phyloP scores from a whole-genome alignment of 208 protist species.

The Trypanosoma platydactyli region DNA sequence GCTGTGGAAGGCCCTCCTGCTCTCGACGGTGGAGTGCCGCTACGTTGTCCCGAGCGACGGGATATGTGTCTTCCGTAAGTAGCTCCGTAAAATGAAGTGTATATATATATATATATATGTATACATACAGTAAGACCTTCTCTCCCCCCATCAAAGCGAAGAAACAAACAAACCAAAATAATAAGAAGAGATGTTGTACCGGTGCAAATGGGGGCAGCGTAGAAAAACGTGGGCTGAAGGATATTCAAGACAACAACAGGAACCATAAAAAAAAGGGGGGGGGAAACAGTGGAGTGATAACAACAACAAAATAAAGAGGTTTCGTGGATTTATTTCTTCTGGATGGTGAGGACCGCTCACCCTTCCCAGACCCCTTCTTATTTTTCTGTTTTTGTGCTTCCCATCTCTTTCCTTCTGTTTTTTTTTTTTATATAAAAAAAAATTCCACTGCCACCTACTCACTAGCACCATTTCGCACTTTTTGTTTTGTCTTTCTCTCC shows the following conservation, averaged over 20 bases:
- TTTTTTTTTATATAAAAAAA: background rate
- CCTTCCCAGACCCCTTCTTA: background rate
- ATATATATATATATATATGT: conserved; percentile 17
- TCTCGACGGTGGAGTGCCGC: conserved; percentile 61
- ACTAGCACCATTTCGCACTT: background rate
- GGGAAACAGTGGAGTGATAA: background rate
- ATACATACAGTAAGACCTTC: no score
- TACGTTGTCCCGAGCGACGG: conserved; percentile 82
- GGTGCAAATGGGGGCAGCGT: no score
- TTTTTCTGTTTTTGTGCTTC: conserved; percentile 5
- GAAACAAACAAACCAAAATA: background rate
- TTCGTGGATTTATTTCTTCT: no score
- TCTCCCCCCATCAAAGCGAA: no score
- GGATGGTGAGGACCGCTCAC: no score
- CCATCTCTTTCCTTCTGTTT: background rate
- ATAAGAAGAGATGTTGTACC: no score
- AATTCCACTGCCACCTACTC: background rate
- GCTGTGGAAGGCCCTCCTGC: conserved; percentile 42
- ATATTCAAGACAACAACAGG: no score
- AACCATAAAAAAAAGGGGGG: conserved; percentile 10
- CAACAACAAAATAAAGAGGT: background rate
- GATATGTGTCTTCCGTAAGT: conserved; percentile 54
- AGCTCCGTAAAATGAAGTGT: conserved; percentile 4
- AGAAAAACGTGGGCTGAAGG: no score
- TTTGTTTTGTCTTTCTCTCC: no score